A percentile compares a stretch with the other conserved stretches of the same genome.
Evolutionary conservation across 257 asterid genomes (phyloP).

Genomic region (Primulina tabacum): DNA sequence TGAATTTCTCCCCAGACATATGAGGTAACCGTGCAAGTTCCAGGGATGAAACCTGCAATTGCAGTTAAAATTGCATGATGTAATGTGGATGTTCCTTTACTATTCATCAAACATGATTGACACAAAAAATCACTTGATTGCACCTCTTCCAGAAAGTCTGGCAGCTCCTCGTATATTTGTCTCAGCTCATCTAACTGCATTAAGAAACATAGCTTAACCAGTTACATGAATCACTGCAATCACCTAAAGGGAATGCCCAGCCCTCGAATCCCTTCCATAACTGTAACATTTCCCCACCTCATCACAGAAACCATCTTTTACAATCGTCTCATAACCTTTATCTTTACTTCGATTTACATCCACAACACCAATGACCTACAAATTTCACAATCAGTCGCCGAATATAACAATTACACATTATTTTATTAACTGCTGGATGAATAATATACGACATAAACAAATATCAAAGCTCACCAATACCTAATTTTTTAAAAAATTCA

Average conservation of each 20-base stretch:
- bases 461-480: not conserved
- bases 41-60: slow-evolving; percentile 71
- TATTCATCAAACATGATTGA: slow-evolving; percentile 23
- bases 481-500: too few species aligned
- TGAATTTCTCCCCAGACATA: slow-evolving; percentile 49
- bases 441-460: slow-evolving; percentile 3
- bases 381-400: slow-evolving; percentile 27
- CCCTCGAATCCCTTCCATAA: slow-evolving; percentile 20
- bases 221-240: slow-evolving; percentile 7
- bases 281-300: slow-evolving; percentile 51
- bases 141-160: slow-evolving; percentile 95
- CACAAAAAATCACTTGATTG: slow-evolving; percentile 30
- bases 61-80: slow-evolving; percentile 26
- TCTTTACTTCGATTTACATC: slow-evolving; percentile 85
- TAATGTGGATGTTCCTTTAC: slow-evolving; percentile 20
- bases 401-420: slow-evolving; percentile 10
- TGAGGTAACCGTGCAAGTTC: slow-evolving; percentile 86
- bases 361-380: slow-evolving; percentile 81
- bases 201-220: slow-evolving; percentile 26
- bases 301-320: slow-evolving; percentile 89
- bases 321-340: slow-evolving; percentile 82
- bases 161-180: slow-evolving; percentile 95
- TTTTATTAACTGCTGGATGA: slow-evolving; percentile 17
- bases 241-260: slow-evolving; percentile 9
- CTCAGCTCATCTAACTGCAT: slow-evolving; percentile 97